Conservation (phyloP, 495 filamentous ascomycete species). For the Niebla homalea region DNA sequence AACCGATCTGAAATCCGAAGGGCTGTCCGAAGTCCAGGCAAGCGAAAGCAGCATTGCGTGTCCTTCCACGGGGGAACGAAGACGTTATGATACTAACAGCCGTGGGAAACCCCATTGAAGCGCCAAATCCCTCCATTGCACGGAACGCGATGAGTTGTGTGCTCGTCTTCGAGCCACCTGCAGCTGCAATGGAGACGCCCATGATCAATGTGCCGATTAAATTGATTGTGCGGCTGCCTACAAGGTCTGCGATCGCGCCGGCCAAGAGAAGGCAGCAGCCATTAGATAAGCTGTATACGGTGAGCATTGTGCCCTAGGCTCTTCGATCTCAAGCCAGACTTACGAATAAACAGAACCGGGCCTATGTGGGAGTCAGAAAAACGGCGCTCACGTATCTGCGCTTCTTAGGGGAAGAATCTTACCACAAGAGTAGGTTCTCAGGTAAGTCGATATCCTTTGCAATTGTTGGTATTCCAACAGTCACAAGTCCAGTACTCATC, state of each 20-base stretch:
- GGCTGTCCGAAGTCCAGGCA: conserved; percentile 36
- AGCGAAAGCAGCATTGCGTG: conserved; percentile 39
- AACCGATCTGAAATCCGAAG: conserved; percentile 41
- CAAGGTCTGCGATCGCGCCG: conserved; percentile 37
- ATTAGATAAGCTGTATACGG: too few relatives aligned
- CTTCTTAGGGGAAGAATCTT: too few relatives aligned
- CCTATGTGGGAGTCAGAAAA: too few relatives aligned
- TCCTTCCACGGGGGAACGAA: conserved; percentile 26
- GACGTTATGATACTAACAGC: conserved; percentile 35
- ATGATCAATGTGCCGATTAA: conserved; percentile 32
- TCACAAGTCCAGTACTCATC: too few relatives aligned
- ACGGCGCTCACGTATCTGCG: too few relatives aligned
- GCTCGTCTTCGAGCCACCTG: conserved; percentile 30
- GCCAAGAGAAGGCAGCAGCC: conserved; percentile 33
- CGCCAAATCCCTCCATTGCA: conserved; percentile 32
- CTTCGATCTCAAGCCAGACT: too few relatives aligned
- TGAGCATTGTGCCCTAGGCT: too few relatives aligned
- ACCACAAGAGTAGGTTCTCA: too few relatives aligned
- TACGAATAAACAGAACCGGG: too few relatives aligned
- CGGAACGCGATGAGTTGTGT: conserved; percentile 39
- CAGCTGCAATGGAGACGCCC: conserved; percentile 31
- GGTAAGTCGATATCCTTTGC: too few relatives aligned
- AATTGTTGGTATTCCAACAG: too few relatives aligned
- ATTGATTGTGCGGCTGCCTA: conserved; percentile 32
- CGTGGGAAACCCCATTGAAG: conserved; percentile 37